phyloP scores from a whole-genome alignment of 139 green algal genomes.

The Chlorella sp. region DNA sequence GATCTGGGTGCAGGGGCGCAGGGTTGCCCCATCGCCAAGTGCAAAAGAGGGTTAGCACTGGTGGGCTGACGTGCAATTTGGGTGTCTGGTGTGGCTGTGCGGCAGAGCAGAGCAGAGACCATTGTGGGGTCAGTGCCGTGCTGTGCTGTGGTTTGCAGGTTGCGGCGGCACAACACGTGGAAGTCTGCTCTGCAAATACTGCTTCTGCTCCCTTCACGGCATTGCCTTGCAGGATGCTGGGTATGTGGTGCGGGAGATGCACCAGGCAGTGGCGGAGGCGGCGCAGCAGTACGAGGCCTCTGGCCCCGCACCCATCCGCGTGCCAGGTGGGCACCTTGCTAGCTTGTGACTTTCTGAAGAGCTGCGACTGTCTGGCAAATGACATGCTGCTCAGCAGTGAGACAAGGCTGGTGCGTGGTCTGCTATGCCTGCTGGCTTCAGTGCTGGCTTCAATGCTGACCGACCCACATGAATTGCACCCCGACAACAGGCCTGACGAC shows the following conservation, averaged over 20 bases:
- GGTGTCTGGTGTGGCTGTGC: no score
- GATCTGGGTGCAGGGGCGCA: no score
- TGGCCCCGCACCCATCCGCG: neutral
- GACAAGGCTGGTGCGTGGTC: neutral
- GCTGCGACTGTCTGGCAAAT: no score
- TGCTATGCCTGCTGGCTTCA: neutral
- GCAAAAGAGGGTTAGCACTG: no score
- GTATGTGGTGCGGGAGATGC: conserved; percentile 42
- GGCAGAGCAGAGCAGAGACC: neutral
- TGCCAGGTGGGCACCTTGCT: neutral
- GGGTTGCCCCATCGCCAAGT: no score
- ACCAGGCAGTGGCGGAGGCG: conserved; percentile 23
- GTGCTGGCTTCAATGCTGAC: no score
- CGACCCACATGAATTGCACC: no score
- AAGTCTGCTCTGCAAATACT: no score
- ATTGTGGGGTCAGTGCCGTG: neutral
- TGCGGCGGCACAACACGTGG: no score
- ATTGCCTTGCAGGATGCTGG: conserved; percentile 29
- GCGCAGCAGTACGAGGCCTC: conserved; percentile 46
- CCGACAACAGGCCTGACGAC: no score
- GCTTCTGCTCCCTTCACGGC: no score
- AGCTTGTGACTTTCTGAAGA: neutral
- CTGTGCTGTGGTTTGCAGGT: neutral
- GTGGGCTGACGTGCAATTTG: neutral
- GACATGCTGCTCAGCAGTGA: neutral